Conservation (phyloP, 208 protist species). For the Leishmania major region DNA sequence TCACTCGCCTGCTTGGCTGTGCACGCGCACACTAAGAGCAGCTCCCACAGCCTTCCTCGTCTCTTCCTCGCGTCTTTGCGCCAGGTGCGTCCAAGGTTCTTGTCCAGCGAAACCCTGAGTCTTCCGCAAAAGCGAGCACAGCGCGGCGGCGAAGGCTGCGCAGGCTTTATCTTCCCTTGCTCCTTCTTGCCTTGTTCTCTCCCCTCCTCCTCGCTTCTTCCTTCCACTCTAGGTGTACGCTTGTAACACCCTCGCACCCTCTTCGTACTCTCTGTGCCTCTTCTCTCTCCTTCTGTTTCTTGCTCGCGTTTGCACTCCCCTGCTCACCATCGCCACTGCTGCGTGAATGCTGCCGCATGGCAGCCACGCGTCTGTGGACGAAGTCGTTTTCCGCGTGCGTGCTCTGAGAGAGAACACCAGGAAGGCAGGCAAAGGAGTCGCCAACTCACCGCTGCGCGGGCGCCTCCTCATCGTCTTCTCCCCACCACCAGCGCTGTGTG, state of each 20-base stretch:
- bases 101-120: neutral
- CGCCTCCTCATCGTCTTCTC: neutral
- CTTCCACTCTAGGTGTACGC: neutral
- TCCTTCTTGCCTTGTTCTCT: neutral
- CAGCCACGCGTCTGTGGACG: neutral
- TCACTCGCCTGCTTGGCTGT: neutral
- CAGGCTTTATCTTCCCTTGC: neutral
- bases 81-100: neutral
- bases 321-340: neutral
- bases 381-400: neutral
- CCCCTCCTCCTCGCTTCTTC: neutral
- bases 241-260: neutral
- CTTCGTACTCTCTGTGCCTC: neutral
- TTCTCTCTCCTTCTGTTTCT: conserved; percentile 8
- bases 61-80: neutral
- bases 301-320: neutral
- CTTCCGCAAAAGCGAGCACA: neutral
- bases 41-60: neutral
- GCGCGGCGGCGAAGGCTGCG: neutral
- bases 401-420: neutral
- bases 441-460: neutral
- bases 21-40: neutral
- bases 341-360: neutral
- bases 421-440: neutral
- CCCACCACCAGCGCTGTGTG: neutral